Evolutionary conservation across 2,329 filamentous ascomycete genomes (phyloP), one percentile per base, ranked within the genome.

Genomic region (Rutstroemia sydowiana): DNA sequence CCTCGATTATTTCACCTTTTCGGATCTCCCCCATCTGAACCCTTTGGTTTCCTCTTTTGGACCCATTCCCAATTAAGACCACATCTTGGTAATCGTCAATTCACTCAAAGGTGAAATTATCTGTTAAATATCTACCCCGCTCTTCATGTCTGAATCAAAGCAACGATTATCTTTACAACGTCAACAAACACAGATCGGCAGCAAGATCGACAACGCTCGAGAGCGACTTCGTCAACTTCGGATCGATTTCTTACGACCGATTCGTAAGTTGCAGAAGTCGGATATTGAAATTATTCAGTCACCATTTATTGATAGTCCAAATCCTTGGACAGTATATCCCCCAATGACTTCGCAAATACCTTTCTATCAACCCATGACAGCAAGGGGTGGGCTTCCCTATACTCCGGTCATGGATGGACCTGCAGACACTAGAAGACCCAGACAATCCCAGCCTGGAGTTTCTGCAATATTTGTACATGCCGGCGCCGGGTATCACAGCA

Each of bases 391-490:
- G n/a, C 21, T 36, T 42, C 28, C 16, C 8, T 54, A 53, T 4
- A 50, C 31, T 34, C 47, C 45, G 23, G 50, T 54, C 31, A 62
- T 64, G 62, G 65, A 66, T 47, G 64, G 64, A 39, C 48, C 61
- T 16, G 51, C 52, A 23, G 64, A 65, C 26, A 61, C 18, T 48
- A 57, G n/a, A 52, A 52, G 23, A 41, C 51, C 21, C 11, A 36
- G 32, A 34, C 57, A 53, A 32, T 47, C 42, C 9, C 55, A 51
- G 18, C 50, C 57, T 9, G 57, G 58, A 43, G 71, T 82, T 9
- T 82, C 82, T 52, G 90, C 89, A 54, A 92, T 98, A 48, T 97
- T 95, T 68, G 85, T 98, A 41, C 93, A 98, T 69, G 93, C 92
- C 34, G 93, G 93, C 31, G 93, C 93, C 14, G 93, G 93, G 3